These are phyloP conservation scores for Chaetomiaceae sp. DNA, from an alignment of 2,329 filamentous ascomycete genomes.

Conservation along the genomic window DNA sequence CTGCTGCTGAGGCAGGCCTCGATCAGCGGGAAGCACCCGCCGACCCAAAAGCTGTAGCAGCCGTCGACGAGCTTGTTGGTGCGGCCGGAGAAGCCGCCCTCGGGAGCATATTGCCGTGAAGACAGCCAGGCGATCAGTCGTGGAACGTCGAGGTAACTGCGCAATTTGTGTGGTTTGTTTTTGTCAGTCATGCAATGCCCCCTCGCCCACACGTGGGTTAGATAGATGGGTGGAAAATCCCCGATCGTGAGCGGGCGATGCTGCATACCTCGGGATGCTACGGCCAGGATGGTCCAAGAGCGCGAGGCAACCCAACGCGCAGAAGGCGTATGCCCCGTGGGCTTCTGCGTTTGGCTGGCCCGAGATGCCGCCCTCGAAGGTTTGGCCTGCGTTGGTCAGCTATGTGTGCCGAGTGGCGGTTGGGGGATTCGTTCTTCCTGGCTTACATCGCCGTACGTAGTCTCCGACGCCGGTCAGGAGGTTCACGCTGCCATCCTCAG, in stretches of 20 bases:
- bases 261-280: conserved; percentile 61
- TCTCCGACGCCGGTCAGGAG: conserved; percentile 70
- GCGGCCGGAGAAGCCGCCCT: conserved; percentile 86
- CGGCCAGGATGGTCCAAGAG: conserved; percentile 74
- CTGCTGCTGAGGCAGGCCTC: conserved; percentile 58
- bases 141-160: conserved; percentile 68
- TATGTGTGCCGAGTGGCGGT: not conserved
- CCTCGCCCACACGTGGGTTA: conserved; percentile 33
- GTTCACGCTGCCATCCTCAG: conserved; percentile 51
- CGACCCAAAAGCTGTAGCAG: conserved; percentile 98
- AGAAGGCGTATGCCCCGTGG: conserved; percentile 95
- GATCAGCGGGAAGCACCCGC: conserved; percentile 86
- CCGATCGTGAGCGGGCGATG: conserved; percentile 1
- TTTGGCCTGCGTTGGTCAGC: conserved; percentile 58
- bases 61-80: conserved; percentile 98
- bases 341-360: conserved; percentile 81
- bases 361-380: conserved; percentile 90
- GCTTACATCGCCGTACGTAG: conserved; percentile 74
- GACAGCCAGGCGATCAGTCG: conserved; percentile 82
- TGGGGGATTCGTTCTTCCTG: not conserved
- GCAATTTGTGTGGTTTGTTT: too few relatives aligned
- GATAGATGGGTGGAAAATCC: conserved; percentile 3
- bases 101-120: conserved; percentile 79
- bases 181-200: conserved; percentile 23
- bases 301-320: conserved; percentile 80